Base-by-base conservation (phyloP, 2,329 filamentous ascomycete species). In the Xylaria sp. region DNA sequence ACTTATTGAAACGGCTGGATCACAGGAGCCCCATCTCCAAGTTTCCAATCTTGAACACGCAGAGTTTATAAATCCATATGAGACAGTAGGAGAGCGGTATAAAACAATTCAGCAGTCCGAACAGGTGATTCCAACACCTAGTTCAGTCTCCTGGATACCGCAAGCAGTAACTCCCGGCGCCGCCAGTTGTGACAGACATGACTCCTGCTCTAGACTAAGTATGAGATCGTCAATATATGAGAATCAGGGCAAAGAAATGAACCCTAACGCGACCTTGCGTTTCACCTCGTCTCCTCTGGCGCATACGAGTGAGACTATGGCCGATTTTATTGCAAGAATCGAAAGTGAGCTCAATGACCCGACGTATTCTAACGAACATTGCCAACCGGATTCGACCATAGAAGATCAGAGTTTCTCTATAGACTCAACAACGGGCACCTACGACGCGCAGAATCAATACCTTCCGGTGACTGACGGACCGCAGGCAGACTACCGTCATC, bases 291-390 rank as follows among this genome's bases (percentile, higher is more conserved):
- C 57, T 28, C 60, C 58, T 34, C 25, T 28, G 18, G 13, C 65
- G 13, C 60, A 52, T 44, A 32, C 23, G 34, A 41, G 52, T 34
- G 77, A 80, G 56, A 78, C 63, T 20, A 77, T 80, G 63, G 70
- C 70, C n/a, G 78, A 81, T 15, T 81, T 78, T 66, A 81, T 81
- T 50, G 64, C 69, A 15, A 78, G 77, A 61, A 79, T 81, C 52
- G 80, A 82, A 65, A 71, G 56, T 48, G 79, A 81, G 61, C 66
- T 70, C 25, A 54, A 69, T 28, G 50, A 61, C 25, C 23, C 62
- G 18, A 25, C n/a, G 18, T 34, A 18, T 15, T 18, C 51, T 28
- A 28, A 71, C 44, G 70, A 46, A 67, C 56, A 25, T 48, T 57
- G 20, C 44, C 41, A 60, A 28, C 20, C 25, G n/a, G 55, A 67